These are phyloP conservation scores for Salpingoeca rosetta DNA, from an alignment of 78 protist genomes.

Conservation along the genomic window DNA sequence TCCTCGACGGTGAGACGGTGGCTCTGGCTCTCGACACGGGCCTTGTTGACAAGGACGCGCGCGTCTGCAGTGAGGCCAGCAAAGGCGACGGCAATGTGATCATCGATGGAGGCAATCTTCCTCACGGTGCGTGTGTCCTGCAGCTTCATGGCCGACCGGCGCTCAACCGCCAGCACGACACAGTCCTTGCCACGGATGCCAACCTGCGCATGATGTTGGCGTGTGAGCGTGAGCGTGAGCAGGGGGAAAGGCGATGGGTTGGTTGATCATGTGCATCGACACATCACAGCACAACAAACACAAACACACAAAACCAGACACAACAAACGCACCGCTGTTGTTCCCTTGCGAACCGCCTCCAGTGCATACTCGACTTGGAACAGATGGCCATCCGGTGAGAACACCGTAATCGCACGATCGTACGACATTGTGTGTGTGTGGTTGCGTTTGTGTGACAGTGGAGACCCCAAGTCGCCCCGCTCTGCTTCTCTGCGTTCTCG, in stretches of 20 bases:
- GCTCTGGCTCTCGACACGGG: slow-evolving; percentile 92
- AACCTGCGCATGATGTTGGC: slow-evolving; percentile 31
- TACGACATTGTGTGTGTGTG: too few relatives aligned
- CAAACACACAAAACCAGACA: neutral
- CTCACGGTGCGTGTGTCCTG: slow-evolving; percentile 95
- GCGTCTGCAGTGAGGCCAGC: slow-evolving; percentile 97
- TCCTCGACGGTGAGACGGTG: slow-evolving; percentile 92
- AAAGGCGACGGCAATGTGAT: slow-evolving; percentile 85
- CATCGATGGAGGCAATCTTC: slow-evolving; percentile 90
- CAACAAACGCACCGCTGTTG: slow-evolving; percentile 74
- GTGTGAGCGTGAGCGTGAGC: neutral
- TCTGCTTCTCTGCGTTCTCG: too few relatives aligned
- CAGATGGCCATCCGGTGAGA: slow-evolving; percentile 99
- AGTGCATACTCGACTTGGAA: slow-evolving; percentile 97
- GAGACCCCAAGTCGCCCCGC: too few relatives aligned
- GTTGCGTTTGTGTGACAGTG: too few relatives aligned
- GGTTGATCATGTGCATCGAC: neutral
- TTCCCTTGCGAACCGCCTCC: slow-evolving; percentile 98
- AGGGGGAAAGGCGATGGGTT: neutral
- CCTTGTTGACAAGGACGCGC: slow-evolving; percentile 81
- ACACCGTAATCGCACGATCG: slow-evolving; percentile 99
- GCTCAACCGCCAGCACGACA: slow-evolving; percentile 89
- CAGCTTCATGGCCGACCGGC: slow-evolving; percentile 70
- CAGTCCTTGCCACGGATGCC: slow-evolving; percentile 85
- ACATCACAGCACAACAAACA: neutral